Evolutionary conservation across 225 moss, liverwort and hornwort species (phyloP).

Genomic region (Pleurozium schreberi): DNA sequence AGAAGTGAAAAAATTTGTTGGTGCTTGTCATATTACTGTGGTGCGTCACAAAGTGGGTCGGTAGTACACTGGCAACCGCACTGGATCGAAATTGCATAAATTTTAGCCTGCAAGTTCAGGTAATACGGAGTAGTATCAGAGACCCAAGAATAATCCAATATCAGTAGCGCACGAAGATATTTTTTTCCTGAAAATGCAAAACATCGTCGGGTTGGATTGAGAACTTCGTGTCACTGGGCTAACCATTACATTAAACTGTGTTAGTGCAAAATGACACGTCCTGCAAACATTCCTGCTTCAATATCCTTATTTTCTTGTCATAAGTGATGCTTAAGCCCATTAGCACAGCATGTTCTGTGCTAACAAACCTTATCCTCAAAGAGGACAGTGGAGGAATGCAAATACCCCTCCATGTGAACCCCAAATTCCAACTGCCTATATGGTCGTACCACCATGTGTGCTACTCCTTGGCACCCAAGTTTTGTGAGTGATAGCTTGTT

Average conservation of each 20-base stretch:
- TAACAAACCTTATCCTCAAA: not conserved
- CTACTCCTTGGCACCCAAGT: not conserved
- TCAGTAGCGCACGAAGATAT: not conserved
- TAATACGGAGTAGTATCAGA: not conserved
- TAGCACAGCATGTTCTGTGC: not conserved
- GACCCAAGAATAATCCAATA: not conserved
- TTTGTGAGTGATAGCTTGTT: not conserved
- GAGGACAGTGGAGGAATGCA: not conserved
- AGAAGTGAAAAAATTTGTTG: not conserved
- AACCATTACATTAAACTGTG: not conserved
- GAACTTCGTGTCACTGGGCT: not conserved
- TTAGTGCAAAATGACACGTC: not conserved
- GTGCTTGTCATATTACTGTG: not conserved
- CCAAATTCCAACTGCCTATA: not conserved
- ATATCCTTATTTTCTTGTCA: not conserved
- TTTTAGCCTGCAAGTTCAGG: not conserved
- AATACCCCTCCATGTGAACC: not conserved
- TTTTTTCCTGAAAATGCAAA: not conserved
- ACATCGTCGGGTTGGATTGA: not conserved
- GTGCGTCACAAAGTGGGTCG: not conserved
- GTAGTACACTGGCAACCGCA: not conserved
- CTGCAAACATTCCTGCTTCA: not conserved
- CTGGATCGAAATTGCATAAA: not conserved
- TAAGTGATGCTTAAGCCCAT: not conserved
- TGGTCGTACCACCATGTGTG: not conserved